Conservation (phyloP, 306 rosid genomes). For the Arachis stenosperma region DNA sequence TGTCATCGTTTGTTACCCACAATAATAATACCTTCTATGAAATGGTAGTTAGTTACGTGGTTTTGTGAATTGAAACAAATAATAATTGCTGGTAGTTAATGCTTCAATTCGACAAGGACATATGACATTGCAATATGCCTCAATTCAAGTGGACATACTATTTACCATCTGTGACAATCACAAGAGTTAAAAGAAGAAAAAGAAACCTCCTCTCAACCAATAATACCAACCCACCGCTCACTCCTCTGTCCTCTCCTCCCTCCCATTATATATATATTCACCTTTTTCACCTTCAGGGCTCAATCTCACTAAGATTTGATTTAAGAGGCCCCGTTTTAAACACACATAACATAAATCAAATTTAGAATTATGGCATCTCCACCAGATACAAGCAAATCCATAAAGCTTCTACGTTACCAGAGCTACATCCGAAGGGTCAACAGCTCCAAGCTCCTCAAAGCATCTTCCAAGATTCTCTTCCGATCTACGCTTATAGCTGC, state of each 20-base stretch:
- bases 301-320: conserved; percentile 49
- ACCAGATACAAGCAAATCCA: conserved; percentile 88
- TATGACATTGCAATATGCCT: not conserved
- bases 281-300: conserved; percentile 60
- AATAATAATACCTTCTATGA: too few relatives aligned
- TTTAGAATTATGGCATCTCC: conserved; percentile 66
- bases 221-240: conserved; percentile 31
- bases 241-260: not conserved
- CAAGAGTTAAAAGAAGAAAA: conserved; percentile 42
- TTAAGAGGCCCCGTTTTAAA: not conserved
- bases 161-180: conserved; percentile 52
- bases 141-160: not conserved
- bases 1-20: too few relatives aligned
- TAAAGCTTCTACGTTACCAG: conserved; percentile 83
- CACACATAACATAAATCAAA: not conserved
- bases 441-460: conserved; percentile 81
- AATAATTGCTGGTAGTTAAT: too few relatives aligned
- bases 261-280: conserved; percentile 51
- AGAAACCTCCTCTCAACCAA: conserved; percentile 74
- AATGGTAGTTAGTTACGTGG: too few relatives aligned
- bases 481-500: conserved; percentile 77
- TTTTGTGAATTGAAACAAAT: too few relatives aligned
- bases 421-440: conserved; percentile 79
- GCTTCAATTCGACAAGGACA: not conserved
- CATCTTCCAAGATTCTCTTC: conserved; percentile 90